These are phyloP conservation scores for Amanita inopinata DNA, from an alignment of 768 basidiomycete genomes.

Conservation along the genomic window DNA sequence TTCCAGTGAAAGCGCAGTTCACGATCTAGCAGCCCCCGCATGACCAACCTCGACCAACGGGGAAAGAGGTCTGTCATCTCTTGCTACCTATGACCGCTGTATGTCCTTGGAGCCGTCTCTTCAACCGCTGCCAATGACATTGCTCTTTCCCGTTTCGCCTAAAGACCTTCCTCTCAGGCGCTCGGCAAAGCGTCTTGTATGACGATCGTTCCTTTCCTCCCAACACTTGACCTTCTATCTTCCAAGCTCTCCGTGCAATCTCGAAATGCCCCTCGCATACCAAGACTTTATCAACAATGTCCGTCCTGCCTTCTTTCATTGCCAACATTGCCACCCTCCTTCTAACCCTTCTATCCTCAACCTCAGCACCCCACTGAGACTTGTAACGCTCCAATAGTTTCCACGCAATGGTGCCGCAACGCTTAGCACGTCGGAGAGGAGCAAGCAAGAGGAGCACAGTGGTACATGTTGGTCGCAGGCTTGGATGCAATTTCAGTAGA, in stretches of 20 bases:
- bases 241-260: conserved; percentile 13
- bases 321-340: conserved; percentile 51
- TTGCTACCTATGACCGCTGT: neutral
- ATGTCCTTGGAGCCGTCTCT: conserved; percentile 1
- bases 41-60: neutral
- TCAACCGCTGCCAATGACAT: conserved; percentile 1
- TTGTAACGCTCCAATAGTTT: conserved; percentile 35
- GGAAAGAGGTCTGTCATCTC: neutral
- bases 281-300: conserved; percentile 31
- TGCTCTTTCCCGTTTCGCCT: conserved; percentile 5
- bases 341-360: conserved; percentile 50
- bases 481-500: conserved; percentile 36
- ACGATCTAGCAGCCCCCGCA: too few relatives aligned
- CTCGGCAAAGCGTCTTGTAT: conserved; percentile 3
- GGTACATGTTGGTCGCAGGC: conserved; percentile 44
- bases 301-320: conserved; percentile 53
- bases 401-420: conserved; percentile 47
- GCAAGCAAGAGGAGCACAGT: conserved; percentile 53
- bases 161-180: conserved; percentile 4
- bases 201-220: conserved; percentile 12
- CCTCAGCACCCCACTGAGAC: conserved; percentile 42
- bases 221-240: conserved; percentile 12
- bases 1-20: too few relatives aligned
- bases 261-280: conserved; percentile 11
- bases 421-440: conserved; percentile 35